phyloP scores from a whole-genome alignment of 768 basidiomycete genomes.

The Tephrocybe sp. region DNA sequence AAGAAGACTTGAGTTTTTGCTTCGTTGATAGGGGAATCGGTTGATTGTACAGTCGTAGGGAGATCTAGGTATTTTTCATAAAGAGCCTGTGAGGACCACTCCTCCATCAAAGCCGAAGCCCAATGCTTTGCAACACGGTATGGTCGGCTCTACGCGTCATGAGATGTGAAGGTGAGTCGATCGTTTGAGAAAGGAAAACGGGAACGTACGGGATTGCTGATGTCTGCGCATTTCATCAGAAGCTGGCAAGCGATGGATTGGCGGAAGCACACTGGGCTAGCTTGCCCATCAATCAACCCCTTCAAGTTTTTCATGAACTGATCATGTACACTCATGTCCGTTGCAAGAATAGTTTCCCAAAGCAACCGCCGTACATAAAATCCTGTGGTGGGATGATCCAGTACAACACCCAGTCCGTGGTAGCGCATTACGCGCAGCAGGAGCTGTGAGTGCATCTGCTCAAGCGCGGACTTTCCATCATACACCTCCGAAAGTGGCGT shows the following conservation, averaged over 20 bases:
- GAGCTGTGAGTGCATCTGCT: constrained; percentile 88
- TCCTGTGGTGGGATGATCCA: constrained; percentile 55
- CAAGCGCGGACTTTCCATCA: constrained; percentile 86
- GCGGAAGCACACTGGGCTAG: constrained; percentile 41
- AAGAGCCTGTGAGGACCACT: constrained; percentile 90
- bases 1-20: constrained; percentile 89
- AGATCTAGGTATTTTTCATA: constrained; percentile 80
- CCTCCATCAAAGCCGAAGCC: constrained; percentile 84
- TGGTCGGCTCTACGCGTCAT: constrained; percentile 73
- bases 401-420: constrained; percentile 70
- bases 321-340: constrained; percentile 92
- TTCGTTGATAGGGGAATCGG: constrained; percentile 53
- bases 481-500: constrained; percentile 88
- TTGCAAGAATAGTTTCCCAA: constrained; percentile 83
- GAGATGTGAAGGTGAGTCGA: constrained; percentile 4
- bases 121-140: constrained; percentile 90
- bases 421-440: constrained; percentile 78
- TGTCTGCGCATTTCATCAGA: constrained; percentile 96
- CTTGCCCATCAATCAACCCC: constrained; percentile 42
- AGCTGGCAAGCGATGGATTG: constrained; percentile 83
- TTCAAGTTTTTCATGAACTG: constrained; percentile 77
- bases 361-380: constrained; percentile 68
- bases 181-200: constrained; percentile 3
- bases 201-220: constrained; percentile 90
- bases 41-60: constrained; percentile 54